These are phyloP conservation scores for Pterocarpus santalinus DNA, from an alignment of 306 rosid species.

Conservation along the genomic window DNA sequence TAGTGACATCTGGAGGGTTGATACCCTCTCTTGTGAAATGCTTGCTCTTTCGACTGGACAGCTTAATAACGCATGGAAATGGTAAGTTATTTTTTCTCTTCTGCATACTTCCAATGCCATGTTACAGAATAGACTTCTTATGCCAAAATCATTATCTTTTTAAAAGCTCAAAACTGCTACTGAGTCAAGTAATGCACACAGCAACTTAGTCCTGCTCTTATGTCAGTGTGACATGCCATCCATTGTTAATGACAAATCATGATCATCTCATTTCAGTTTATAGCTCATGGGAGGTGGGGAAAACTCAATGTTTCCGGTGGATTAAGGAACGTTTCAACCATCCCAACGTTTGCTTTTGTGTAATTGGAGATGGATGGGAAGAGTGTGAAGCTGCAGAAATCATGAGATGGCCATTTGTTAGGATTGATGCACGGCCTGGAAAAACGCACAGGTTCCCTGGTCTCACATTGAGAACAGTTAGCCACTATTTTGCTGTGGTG, in stretches of 20 bases:
- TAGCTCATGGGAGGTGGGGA: slow-evolving; percentile 94
- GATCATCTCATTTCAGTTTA: slow-evolving; percentile 65
- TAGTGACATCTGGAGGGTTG: slow-evolving; percentile 93
- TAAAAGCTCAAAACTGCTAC: slow-evolving; percentile 29
- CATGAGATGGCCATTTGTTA: slow-evolving; percentile 89
- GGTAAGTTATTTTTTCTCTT: slow-evolving; percentile 57
- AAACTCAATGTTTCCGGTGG: slow-evolving; percentile 80
- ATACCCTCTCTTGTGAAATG: slow-evolving; percentile 93
- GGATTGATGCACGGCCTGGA: slow-evolving; percentile 79
- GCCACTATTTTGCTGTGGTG: slow-evolving; percentile 79
- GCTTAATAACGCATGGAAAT: slow-evolving; percentile 69
- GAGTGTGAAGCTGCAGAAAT: slow-evolving; percentile 86
- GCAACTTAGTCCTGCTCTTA: slow-evolving; percentile 11
- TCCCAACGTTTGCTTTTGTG: slow-evolving; percentile 84
- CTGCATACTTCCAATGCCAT: slow-evolving; percentile 22
- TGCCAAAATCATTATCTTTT: slow-evolving; percentile 29
- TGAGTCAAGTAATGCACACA: neutral
- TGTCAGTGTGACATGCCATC: slow-evolving; percentile 1
- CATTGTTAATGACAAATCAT: slow-evolving; percentile 8
- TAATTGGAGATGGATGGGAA: slow-evolving; percentile 93
- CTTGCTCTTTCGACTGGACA: slow-evolving; percentile 82
- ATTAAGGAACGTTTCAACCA: slow-evolving; percentile 75
- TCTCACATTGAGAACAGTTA: slow-evolving; percentile 72
- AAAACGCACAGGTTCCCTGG: slow-evolving; percentile 91
- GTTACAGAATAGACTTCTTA: neutral